These are phyloP conservation scores for Corymbia maculata DNA, from an alignment of 345 rosid genomes.

Conservation along the genomic window DNA sequence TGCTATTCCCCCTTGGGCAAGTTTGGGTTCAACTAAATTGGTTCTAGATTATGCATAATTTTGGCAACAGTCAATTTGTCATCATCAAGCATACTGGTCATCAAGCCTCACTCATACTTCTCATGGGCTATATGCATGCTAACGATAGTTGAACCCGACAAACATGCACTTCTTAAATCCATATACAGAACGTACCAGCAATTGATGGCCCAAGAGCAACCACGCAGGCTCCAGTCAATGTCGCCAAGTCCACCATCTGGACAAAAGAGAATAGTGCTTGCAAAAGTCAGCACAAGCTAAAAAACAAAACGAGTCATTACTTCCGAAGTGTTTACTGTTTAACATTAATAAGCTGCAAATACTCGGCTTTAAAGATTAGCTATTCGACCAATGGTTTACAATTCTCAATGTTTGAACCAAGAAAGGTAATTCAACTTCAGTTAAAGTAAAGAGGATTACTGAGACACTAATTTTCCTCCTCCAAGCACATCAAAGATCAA, in stretches of 20 bases:
- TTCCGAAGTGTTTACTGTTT: neutral
- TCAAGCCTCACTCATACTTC: neutral
- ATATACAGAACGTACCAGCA: slow-evolving; percentile 42
- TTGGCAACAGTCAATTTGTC: neutral
- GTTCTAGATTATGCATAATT: neutral
- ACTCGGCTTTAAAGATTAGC: neutral
- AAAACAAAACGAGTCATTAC: neutral
- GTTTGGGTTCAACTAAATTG: neutral
- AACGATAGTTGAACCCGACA: neutral
- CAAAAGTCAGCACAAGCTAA: neutral
- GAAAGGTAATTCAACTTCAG: neutral
- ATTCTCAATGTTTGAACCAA: neutral
- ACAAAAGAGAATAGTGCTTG: neutral
- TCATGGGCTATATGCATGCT: neutral
- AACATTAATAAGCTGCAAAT: neutral
- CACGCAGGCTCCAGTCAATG: slow-evolving; percentile 78
- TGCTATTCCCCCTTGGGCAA: neutral
- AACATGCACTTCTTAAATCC: neutral
- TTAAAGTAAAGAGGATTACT: neutral
- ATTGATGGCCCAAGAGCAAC: slow-evolving; percentile 91
- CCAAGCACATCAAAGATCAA: neutral
- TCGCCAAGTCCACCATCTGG: slow-evolving; percentile 86
- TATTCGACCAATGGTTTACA: neutral
- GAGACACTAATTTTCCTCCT: neutral
- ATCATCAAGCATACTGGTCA: neutral